Base-by-base conservation (phyloP, 1,284 basidiomycete genomes). In the Cronartium ribicola region DNA sequence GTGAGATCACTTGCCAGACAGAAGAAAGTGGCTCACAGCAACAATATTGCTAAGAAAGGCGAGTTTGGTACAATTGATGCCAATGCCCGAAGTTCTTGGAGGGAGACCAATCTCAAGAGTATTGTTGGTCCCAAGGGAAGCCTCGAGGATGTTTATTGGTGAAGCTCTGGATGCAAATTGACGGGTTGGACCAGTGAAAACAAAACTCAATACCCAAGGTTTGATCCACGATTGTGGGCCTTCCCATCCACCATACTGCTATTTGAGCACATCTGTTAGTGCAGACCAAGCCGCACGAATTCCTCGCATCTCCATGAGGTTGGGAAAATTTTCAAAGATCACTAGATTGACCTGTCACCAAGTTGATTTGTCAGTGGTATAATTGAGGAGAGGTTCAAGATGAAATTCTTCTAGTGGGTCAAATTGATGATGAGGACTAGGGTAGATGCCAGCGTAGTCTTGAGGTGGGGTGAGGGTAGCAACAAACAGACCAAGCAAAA, bases 291-390 rank as follows among this genome's bases (percentile, higher is more conserved):
- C 89, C 14, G 82, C 81, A 60, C 89, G 83, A 73, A 92, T 87
- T 0, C 88, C 89, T 10, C 79, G 81, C 4, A 89, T 83, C 81
- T 93, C 91, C 36, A 87, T 81, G 13, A 86, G 79, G 0, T 90
- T 82, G 0, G 91, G 90, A 3, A 92, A 83, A 0, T 90, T 92
- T 83, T 92, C 91, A 79, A 92, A 92, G 7, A 89, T 89, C 64
- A 92, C 79, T 76, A 84, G 85, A 71, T 88, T 86, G 68, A 92
- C 81, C 8, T 79, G 79, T 37, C 79, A 77, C 90, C 90, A 92
- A 0, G 83, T 82, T 22, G 83, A 81, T 67, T 87, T 82, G 43
- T 81, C 77, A 4, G 79, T 77, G 0, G 86, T 83, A 78, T 88
- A 89, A 0, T 86, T 82, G 43, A 81, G 77, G 48, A 92, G 83